Evolutionary conservation across 2,329 filamentous ascomycete genomes (phyloP).

Genomic region (Didymella keratinophila): DNA sequence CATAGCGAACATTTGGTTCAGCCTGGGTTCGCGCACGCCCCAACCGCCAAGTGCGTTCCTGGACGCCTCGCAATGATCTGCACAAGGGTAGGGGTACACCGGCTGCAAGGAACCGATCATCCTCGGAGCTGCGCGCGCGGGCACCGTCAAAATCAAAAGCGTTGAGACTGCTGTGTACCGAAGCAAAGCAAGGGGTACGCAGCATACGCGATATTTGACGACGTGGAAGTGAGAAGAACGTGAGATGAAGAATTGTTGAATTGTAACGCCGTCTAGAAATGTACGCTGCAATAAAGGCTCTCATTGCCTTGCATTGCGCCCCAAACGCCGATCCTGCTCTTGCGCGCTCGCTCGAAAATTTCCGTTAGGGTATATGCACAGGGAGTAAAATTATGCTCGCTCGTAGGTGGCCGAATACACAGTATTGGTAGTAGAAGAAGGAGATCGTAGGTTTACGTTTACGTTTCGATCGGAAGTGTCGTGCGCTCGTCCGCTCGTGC

Average conservation of each 20-base stretch:
- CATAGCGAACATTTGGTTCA: neutral
- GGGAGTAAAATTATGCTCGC: conserved; percentile 1
- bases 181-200: conserved; percentile 3
- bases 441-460: conserved; percentile 17
- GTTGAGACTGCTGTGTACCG: conserved; percentile 8
- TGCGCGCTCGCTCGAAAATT: conserved; percentile 10
- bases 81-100: neutral
- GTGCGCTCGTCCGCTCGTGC: conserved; percentile 12
- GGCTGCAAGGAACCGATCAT: neutral
- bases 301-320: neutral
- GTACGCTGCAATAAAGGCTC: neutral
- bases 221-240: neutral
- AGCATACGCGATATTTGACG: neutral
- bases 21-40: neutral
- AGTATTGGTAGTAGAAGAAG: neutral
- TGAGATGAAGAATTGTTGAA: conserved; percentile 1
- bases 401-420: neutral
- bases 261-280: conserved; percentile 17
- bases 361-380: conserved; percentile 13
- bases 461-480: conserved; percentile 10
- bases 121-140: neutral
- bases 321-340: conserved; percentile 15
- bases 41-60: neutral
- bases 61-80: neutral
- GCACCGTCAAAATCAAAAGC: neutral